A percentile compares a stretch with the other conserved stretches of the same genome.
phyloP scores from a whole-genome alignment of 2,329 filamentous ascomycete genomes.

The Onygenales sp. region DNA sequence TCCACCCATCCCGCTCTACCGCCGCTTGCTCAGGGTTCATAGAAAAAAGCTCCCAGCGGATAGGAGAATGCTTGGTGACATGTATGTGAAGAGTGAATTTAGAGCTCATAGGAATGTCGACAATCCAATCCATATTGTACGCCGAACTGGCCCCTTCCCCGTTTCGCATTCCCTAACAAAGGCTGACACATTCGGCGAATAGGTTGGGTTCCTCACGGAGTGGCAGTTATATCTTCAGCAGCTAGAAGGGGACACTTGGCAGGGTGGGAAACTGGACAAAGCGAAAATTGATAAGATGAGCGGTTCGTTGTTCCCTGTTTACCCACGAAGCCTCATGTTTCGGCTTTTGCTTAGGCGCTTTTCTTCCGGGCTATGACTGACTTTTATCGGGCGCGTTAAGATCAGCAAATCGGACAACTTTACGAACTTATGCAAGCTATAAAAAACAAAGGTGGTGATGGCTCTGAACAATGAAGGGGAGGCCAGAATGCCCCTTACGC shows the following conservation, averaged over 20 bases:
- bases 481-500: not conserved
- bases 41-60: slow-evolving; percentile 66
- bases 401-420: slow-evolving; percentile 86
- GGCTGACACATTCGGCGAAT: slow-evolving; percentile 3
- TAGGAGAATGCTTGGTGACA: slow-evolving; percentile 73
- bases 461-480: not conserved
- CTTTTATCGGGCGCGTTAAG: slow-evolving; percentile 35
- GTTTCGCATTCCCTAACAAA: not conserved
- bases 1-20: slow-evolving; percentile 81
- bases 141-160: slow-evolving; percentile 19
- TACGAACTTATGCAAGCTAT: slow-evolving; percentile 92
- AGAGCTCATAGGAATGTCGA: slow-evolving; percentile 72
- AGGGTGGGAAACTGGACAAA: slow-evolving; percentile 72
- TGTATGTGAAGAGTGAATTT: slow-evolving; percentile 91
- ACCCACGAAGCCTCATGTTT: slow-evolving; percentile 1
- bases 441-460: slow-evolving; percentile 37
- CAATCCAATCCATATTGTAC: slow-evolving; percentile 83
- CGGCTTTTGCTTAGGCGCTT: not conserved
- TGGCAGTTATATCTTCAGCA: slow-evolving; percentile 95
- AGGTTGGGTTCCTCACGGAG: slow-evolving; percentile 93
- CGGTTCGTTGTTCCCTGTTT: slow-evolving; percentile 47
- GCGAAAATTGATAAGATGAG: slow-evolving; percentile 88
- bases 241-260: slow-evolving; percentile 79
- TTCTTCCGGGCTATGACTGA: not conserved
- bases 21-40: slow-evolving; percentile 77